phyloP scores from a whole-genome alignment of 78 protist species.

The Cyanophora paradoxa region DNA sequence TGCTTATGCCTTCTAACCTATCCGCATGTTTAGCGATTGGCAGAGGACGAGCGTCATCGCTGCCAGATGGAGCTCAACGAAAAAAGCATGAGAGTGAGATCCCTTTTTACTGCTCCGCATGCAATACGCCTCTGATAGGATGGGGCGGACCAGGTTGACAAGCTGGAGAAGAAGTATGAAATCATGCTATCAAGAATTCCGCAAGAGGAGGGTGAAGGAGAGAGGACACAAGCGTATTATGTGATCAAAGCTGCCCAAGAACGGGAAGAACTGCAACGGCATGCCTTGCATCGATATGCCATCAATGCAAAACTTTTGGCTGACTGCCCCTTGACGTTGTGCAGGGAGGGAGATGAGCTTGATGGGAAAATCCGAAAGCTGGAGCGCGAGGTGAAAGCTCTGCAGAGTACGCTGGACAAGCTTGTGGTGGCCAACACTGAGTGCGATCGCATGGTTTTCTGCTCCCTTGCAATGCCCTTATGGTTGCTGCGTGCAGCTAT shows the following conservation, averaged over 20 bases:
- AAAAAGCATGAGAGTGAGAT: too few species aligned
- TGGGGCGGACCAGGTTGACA: constrained; percentile 17
- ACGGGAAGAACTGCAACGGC: constrained; percentile 45
- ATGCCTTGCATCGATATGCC: too few species aligned
- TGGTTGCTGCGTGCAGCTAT: background rate
- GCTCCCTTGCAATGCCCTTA: background rate
- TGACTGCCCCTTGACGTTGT: too few species aligned
- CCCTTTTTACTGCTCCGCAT: too few species aligned
- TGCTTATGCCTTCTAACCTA: too few species aligned
- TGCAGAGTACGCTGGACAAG: constrained; percentile 33
- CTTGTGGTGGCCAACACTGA: background rate
- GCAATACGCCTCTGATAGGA: too few species aligned
- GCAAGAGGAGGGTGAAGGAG: constrained; percentile 19
- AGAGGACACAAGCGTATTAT: constrained; percentile 35
- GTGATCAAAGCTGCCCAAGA: constrained; percentile 52
- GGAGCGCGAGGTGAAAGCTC: constrained; percentile 19
- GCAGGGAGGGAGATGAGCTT: constrained; percentile 46
- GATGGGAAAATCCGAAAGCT: constrained; percentile 18
- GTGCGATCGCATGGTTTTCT: too few species aligned
- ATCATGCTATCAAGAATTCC: background rate
- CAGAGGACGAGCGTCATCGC: constrained; percentile 39
- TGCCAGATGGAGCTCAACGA: constrained; percentile 21
- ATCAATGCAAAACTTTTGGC: too few species aligned
- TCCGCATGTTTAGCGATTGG: too few species aligned
- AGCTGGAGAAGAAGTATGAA: constrained; percentile 22